phyloP scores from a whole-genome alignment of 257 asterid genomes.

The Nicotiana obtusifolia region DNA sequence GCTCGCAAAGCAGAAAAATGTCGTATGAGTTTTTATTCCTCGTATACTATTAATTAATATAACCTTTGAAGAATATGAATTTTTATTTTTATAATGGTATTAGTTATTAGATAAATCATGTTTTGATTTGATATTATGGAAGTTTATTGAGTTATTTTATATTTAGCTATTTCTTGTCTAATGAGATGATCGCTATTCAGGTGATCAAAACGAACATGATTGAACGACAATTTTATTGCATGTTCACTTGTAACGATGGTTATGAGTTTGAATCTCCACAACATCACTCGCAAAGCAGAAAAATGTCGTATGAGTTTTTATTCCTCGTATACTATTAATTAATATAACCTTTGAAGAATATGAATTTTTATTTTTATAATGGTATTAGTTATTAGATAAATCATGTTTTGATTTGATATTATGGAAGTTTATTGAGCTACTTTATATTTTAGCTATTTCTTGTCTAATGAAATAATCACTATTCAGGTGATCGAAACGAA shows the following conservation, averaged over 20 bases:
- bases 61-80: not conserved
- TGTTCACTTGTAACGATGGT: accelerated
- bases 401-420: not conserved
- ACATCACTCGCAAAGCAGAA: not conserved
- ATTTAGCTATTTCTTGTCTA: too few species aligned
- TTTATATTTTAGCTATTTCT: too few species aligned
- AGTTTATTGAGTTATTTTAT: not conserved
- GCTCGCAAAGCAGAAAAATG: not conserved
- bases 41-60: not conserved
- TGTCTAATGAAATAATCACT: too few species aligned
- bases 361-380: not conserved
- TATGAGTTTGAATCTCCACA: not conserved
- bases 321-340: not conserved
- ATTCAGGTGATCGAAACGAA: not conserved
- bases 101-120: not conserved
- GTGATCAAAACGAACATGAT: not conserved
- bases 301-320: not conserved
- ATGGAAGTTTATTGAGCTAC: not conserved
- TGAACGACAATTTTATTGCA: not conserved
- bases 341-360: not conserved
- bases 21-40: not conserved
- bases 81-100: not conserved
- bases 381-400: not conserved
- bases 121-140: not conserved
- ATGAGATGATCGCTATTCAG: not conserved